These are phyloP conservation scores for Rosa rugosa DNA, from an alignment of 306 rosid genomes.

Conservation along the genomic window DNA sequence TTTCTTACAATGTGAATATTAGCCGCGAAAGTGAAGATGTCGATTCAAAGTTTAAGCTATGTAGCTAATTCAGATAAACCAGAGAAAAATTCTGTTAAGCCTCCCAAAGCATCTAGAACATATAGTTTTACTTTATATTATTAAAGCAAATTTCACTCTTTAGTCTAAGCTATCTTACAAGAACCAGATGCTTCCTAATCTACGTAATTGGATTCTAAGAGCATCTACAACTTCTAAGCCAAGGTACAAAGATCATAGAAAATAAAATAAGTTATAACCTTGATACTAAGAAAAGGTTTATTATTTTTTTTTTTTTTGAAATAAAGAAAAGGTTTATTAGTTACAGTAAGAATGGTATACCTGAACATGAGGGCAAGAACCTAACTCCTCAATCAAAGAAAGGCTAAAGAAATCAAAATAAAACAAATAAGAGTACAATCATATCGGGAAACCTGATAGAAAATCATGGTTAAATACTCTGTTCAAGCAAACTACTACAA, in stretches of 20 bases:
- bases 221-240: conserved; percentile 3
- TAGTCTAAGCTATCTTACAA: conserved; percentile 9
- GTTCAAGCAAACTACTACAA: background rate
- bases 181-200: conserved; percentile 29
- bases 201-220: background rate
- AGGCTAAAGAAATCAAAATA: background rate
- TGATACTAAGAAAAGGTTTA: background rate
- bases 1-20: background rate
- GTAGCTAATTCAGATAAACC: background rate
- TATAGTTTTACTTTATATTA: conserved; percentile 6
- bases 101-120: conserved; percentile 25
- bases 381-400: background rate
- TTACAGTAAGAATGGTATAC: background rate
- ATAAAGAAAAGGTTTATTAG: too few species aligned
- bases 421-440: background rate
- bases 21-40: conserved; percentile 9
- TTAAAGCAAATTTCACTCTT: background rate
- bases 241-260: background rate
- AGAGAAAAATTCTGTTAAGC: conserved; percentile 16
- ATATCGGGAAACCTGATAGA: background rate
- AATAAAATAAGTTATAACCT: background rate
- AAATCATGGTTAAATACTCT: background rate
- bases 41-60: conserved; percentile 12
- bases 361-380: background rate
- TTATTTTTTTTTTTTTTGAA: too few species aligned